Conservation (phyloP, 306 rosid genomes). For the Arachis stenosperma region DNA sequence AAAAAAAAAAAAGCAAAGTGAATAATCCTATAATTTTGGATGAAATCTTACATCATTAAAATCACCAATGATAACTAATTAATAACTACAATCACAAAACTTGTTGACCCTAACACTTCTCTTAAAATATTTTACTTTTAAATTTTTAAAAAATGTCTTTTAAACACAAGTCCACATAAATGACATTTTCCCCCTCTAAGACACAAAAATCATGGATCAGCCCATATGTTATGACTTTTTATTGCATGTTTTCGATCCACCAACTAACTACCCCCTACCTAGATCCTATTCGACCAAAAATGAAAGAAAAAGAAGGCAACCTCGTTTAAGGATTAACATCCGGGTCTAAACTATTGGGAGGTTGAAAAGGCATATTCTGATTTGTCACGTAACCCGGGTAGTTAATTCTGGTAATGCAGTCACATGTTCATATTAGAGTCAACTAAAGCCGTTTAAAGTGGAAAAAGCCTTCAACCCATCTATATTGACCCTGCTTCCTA, state of each 20-base stretch:
- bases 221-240: neutral
- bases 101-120: too few relatives aligned
- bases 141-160: too few relatives aligned
- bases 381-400: conserved; percentile 31
- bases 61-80: too few relatives aligned
- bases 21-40: too few relatives aligned
- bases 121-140: too few relatives aligned
- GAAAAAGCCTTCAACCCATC: conserved; percentile 23
- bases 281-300: too few relatives aligned
- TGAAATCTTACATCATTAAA: too few relatives aligned
- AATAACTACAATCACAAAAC: too few relatives aligned
- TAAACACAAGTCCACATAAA: too few relatives aligned
- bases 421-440: conserved; percentile 39
- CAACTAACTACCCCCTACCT: neutral
- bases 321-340: neutral
- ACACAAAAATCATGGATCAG: too few relatives aligned
- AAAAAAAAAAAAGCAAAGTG: too few relatives aligned
- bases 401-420: conserved; percentile 63
- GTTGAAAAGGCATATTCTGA: conserved; percentile 1
- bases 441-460: conserved; percentile 35
- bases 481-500: neutral
- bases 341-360: neutral
- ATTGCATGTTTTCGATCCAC: neutral
- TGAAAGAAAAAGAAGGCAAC: neutral
- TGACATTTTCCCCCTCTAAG: too few relatives aligned